Conservation (phyloP, 768 basidiomycete species). For the Auriscalpium vulgare region DNA sequence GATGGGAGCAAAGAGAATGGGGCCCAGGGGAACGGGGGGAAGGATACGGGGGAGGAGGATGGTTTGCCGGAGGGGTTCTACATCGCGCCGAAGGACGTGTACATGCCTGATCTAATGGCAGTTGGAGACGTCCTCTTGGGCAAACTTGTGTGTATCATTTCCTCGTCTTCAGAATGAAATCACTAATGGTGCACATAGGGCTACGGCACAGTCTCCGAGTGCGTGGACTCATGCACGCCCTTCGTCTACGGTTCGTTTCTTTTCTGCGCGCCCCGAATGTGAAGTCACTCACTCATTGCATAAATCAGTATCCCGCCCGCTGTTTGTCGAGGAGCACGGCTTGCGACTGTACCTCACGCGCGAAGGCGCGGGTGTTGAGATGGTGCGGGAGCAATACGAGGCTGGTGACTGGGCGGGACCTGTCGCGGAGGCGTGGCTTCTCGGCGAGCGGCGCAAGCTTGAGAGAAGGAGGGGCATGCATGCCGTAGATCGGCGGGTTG, state of each 20-base stretch:
- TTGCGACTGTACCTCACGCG: constrained; percentile 53
- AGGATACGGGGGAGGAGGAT: constrained; percentile 21
- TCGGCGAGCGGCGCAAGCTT: constrained; percentile 40
- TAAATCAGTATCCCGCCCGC: constrained; percentile 56
- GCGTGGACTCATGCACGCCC: constrained; percentile 67
- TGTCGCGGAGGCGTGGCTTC: constrained; percentile 49
- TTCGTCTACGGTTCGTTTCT: constrained; percentile 59
- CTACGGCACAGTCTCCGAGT: constrained; percentile 77
- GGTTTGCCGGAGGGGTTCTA: constrained; percentile 63
- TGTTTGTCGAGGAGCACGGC: constrained; percentile 79
- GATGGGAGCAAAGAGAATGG: no score
- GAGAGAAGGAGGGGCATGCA: constrained; percentile 38
- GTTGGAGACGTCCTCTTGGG: constrained; percentile 69
- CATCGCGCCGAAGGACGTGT: constrained; percentile 67
- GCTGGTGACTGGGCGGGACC: constrained; percentile 62
- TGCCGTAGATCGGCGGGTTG: constrained; percentile 31
- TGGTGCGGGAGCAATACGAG: constrained; percentile 58
- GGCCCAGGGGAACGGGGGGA: neutral
- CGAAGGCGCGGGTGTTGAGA: constrained; percentile 63
- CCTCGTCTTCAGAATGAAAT: neutral
- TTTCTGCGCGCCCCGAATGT: neutral
- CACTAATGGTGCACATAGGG: constrained; percentile 35
- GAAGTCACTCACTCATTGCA: neutral
- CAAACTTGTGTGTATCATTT: constrained; percentile 49
- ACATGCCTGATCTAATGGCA: constrained; percentile 78